These are phyloP conservation scores for Ascochyta pisi DNA, from an alignment of 2,329 filamentous ascomycete species.

Conservation along the genomic window DNA sequence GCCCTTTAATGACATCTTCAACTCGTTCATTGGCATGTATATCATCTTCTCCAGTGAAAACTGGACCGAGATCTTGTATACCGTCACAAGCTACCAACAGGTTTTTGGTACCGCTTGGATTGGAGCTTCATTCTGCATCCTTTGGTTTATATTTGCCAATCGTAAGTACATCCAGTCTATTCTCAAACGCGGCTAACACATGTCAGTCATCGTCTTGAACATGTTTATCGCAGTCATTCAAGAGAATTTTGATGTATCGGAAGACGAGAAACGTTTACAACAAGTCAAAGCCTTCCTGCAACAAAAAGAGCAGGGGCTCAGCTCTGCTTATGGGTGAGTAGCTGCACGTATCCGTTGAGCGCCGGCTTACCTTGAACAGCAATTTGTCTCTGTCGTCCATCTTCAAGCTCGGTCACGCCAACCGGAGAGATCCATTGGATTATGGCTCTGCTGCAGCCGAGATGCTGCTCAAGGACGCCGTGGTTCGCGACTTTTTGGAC, in stretches of 20 bases:
- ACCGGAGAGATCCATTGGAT: constrained; percentile 81
- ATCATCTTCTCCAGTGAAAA: constrained; percentile 95
- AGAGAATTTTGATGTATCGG: constrained; percentile 98
- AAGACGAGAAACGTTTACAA: constrained; percentile 95
- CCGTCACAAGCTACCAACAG: constrained; percentile 73
- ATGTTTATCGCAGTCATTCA: constrained; percentile 99
- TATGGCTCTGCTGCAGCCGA: constrained; percentile 92
- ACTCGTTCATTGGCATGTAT: constrained; percentile 97
- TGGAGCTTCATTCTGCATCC: constrained; percentile 84
- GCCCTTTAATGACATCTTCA: constrained; percentile 90
- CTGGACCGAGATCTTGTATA: constrained; percentile 90
- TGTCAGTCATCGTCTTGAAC: constrained; percentile 81
- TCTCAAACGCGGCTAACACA: constrained; percentile 16
- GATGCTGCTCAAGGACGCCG: constrained; percentile 94
- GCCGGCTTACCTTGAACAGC: constrained; percentile 33
- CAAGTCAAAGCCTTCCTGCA: constrained; percentile 96
- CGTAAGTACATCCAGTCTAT: constrained; percentile 49
- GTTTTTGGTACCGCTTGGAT: constrained; percentile 83
- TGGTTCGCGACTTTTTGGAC: constrained; percentile 93
- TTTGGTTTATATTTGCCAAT: constrained; percentile 95
- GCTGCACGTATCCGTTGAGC: not conserved
- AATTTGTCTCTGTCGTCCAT: constrained; percentile 76
- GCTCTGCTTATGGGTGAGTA: constrained; percentile 62
- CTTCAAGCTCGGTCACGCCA: constrained; percentile 67
- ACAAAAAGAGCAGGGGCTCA: constrained; percentile 80